Conservation (phyloP, 2,329 filamentous ascomycete species). For the Claviceps maximensis region DNA sequence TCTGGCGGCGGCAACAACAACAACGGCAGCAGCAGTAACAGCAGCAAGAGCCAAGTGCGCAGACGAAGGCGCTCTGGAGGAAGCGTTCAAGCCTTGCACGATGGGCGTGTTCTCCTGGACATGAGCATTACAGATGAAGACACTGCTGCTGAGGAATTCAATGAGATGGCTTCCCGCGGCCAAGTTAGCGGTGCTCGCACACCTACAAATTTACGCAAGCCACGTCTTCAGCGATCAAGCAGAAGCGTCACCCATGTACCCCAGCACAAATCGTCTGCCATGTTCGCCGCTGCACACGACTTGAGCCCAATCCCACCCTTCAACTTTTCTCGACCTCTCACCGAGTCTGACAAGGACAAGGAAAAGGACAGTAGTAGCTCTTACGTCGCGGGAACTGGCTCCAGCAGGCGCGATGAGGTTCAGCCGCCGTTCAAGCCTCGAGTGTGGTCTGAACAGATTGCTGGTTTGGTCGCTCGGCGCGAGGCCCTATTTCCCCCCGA, state of each 20-base stretch:
- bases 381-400: background rate
- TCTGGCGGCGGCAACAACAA: constrained; percentile 9
- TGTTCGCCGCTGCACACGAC: constrained; percentile 7
- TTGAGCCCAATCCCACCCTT: constrained; percentile 12
- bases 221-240: constrained; percentile 28
- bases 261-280: constrained; percentile 8
- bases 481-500: constrained; percentile 14
- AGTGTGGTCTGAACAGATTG: constrained; percentile 6
- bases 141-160: constrained; percentile 29
- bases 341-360: background rate
- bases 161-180: constrained; percentile 26
- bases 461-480: background rate
- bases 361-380: no score
- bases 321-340: constrained; percentile 19
- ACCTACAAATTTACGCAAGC: constrained; percentile 20
- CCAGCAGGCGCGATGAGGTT: background rate
- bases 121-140: constrained; percentile 30
- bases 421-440: background rate
- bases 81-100: constrained; percentile 28
- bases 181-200: constrained; percentile 11
- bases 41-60: constrained; percentile 19
- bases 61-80: constrained; percentile 37
- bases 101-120: constrained; percentile 23
- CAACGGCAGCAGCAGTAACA: no score
- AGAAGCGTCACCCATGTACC: constrained; percentile 24